Percentiles rank a stretch among this genome's conserved stretches.
Conservation (phyloP, 345 rosid genomes). For the Pistacia integerrima region DNA sequence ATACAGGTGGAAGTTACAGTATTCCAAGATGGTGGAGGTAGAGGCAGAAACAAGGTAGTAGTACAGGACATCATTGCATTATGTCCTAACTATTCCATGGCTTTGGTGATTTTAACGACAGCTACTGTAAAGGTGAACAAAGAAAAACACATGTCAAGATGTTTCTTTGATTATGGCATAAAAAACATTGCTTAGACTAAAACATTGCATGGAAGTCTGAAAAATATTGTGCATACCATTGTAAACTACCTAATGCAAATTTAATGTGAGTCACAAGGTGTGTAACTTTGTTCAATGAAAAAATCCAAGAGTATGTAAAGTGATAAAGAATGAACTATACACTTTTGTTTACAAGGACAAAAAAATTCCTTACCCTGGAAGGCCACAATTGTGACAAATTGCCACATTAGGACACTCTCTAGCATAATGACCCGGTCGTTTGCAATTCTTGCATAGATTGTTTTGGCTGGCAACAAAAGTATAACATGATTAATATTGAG, state of each 20-base stretch:
- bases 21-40: background rate
- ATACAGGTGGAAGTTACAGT: too few species aligned
- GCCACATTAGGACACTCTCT: slow-evolving; percentile 97
- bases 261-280: background rate
- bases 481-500: slow-evolving; percentile 19
- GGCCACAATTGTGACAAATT: slow-evolving; percentile 95
- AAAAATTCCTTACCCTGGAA: slow-evolving; percentile 71
- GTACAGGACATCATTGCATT: background rate
- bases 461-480: slow-evolving; percentile 61
- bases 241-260: background rate
- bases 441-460: slow-evolving; percentile 97
- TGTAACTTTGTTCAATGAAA: background rate
- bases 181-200: background rate
- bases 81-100: background rate
- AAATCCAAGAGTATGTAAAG: background rate
- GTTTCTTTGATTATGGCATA: too few species aligned
- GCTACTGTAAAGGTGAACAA: background rate
- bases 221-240: background rate
- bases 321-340: background rate
- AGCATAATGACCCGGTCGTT: slow-evolving; percentile 94
- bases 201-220: background rate
- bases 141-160: background rate
- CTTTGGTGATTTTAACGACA: background rate
- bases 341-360: background rate
- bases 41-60: background rate